Base-by-base conservation (phyloP, 2,329 filamentous ascomycete species). In the Bipolaris cookei region DNA sequence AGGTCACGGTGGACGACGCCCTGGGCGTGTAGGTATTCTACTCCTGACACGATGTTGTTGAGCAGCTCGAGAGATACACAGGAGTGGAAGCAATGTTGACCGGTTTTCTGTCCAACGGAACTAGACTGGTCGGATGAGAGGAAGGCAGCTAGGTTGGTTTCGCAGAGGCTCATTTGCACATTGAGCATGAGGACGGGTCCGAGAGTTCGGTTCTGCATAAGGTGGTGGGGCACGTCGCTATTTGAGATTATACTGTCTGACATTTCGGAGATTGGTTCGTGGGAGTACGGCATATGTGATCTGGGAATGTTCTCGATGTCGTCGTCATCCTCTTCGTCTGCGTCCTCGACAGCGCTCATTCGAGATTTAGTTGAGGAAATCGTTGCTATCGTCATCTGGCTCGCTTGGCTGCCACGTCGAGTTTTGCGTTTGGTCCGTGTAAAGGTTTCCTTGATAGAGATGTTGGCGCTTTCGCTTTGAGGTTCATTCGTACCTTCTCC, bases 131-230 rank as follows among this genome's bases (percentile, higher is more conserved):
- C 54, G 30, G 64, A 64, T 1, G 71, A 82, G 4, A 90, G 70
- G 64, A 86, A 89, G 1, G 84, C 82, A 7, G 83, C 81, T 10
- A 90, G 78, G 1, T 85, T 88, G 50, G 87, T 79, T 0, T 86
- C 86, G 69, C 88, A 85, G 3, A 87, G 78, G 4, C 84, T 85
- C 86, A 89, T 89, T 66, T 89, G 87, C n/a, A 89, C 86, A 69
- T 88, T 86, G 7, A 89, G 77, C 4, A 83, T 82, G 10, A 87
- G 65, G 43, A 71, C 52, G 6, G 73, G 72, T 8, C 72, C 73
- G 1, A 56, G 48, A 18, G 35, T 49, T 28, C 64, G 65, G 1
- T 56, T 43, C 20, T 68, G 53, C 14, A 73, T 47, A 13, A 73
- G 57, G 8, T 70, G 62, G n/a, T 41, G 54, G 0, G 70, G 68